Evolutionary conservation across 2,329 filamentous ascomycete species (phyloP), one percentile per base, ranked within the genome.

Genomic region (Microsporum canis): DNA sequence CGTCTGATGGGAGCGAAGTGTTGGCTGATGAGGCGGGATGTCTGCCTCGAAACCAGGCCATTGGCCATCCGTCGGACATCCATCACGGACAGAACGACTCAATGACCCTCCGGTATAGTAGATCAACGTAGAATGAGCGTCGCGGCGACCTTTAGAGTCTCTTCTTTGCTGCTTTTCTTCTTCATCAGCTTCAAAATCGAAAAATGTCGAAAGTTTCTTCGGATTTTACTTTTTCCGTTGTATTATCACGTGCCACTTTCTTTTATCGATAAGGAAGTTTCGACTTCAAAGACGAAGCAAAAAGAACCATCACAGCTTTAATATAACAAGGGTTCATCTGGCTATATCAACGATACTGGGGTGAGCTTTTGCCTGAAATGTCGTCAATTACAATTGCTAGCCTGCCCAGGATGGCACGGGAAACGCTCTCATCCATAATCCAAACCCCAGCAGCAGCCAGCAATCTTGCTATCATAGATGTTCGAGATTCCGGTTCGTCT

Each of bases 381-480:
- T 79, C 80, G n/a, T 80, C 80, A 71, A 75, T 83, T 57, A 83
- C 82, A 5, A 79, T 91, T 60, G 78, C 82, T 43, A 80, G 75
- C 53, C 80, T 95, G 38, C 77, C 82, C 67, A 85, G 84, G 71
- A 85, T 95, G 68, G 81, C 82, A 7, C 85, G 86, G 39, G 79
- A 87, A 65, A 76, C 80, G n/a, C 84, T 95, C 59, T 84, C 88
- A 0, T 75, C 82, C 23, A 78, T 84, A 58, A 80, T 92, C 14
- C 79, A 85, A 29, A 77, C 79, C 12, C 76, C 79, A 67, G 73
- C 68, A 59, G 69, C 72, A 57, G 62, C 75, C 72, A 61, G 76
- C 72, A 69, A 80, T 57, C 63, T 91, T 61, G 89, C 89, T 7
- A 79, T 97, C 41, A 82, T 97, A 62, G 94, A 97, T 72, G 94